These are phyloP conservation scores for Nakazawaea peltata DNA, from an alignment of 805 yeast species.

Conservation along the genomic window DNA sequence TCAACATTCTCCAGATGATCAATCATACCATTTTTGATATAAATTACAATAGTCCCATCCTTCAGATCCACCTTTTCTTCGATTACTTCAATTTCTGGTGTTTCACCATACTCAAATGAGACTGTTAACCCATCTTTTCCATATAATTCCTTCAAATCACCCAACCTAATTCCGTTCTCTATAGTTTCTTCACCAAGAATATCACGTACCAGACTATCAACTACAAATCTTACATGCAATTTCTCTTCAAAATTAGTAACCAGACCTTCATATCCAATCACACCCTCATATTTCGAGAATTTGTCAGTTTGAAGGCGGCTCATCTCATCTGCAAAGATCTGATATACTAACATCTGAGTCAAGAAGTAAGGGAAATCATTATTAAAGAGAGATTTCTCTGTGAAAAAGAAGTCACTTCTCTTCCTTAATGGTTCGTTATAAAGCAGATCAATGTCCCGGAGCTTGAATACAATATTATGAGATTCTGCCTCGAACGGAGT, in stretches of 20 bases:
- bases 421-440: conserved; percentile 18
- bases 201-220: no score
- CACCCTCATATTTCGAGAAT: neutral
- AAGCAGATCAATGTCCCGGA: conserved; percentile 18
- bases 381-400: conserved; percentile 27
- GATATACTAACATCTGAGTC: conserved; percentile 29
- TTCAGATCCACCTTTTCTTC: no score
- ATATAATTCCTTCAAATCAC: neutral
- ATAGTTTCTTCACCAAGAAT: neutral
- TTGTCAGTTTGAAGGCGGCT: conserved; percentile 11
- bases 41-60: no score
- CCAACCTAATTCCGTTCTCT: no score
- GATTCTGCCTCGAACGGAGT: conserved; percentile 14
- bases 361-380: conserved; percentile 45
- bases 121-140: no score
- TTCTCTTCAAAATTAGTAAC: neutral
- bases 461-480: conserved; percentile 13
- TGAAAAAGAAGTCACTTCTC: conserved; percentile 24
- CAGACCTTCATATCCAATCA: neutral
- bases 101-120: no score
- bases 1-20: neutral
- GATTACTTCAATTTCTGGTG: neutral
- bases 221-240: neutral
- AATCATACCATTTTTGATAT: no score
- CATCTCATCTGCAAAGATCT: conserved; percentile 21